phyloP scores from a whole-genome alignment of 2,329 filamentous ascomycete species.

The Neonectria faginata region DNA sequence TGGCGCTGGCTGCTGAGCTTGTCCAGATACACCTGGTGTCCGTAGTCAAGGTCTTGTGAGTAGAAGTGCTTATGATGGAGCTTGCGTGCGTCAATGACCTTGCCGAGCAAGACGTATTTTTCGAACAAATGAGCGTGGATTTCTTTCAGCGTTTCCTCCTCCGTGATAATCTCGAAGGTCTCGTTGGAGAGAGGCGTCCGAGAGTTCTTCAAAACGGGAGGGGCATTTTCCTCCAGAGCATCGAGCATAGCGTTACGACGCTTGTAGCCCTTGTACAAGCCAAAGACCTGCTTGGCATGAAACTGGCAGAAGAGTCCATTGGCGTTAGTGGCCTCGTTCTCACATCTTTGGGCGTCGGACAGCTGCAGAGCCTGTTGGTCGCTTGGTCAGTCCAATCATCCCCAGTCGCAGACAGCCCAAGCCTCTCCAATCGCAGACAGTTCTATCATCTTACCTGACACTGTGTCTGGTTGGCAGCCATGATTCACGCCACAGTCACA shows the following conservation, averaged over 20 bases:
- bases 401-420: too few relatives aligned
- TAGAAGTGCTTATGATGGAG: conserved; percentile 45
- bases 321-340: conserved; percentile 57
- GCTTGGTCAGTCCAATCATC: neutral
- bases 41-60: conserved; percentile 40
- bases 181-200: conserved; percentile 38
- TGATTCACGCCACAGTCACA: neutral
- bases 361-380: conserved; percentile 32
- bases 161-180: conserved; percentile 29
- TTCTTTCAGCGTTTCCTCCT: conserved; percentile 29
- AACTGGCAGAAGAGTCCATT: conserved; percentile 43
- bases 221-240: conserved; percentile 30
- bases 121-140: conserved; percentile 38
- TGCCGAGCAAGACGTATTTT: conserved; percentile 38
- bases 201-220: conserved; percentile 29
- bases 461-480: neutral
- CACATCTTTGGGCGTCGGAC: conserved; percentile 65
- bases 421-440: too few relatives aligned
- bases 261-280: conserved; percentile 45
- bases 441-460: neutral
- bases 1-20: conserved; percentile 42
- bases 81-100: conserved; percentile 44
- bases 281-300: conserved; percentile 41
- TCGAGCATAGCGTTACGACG: conserved; percentile 43
- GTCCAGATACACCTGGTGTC: conserved; percentile 44